Percentiles rank a stretch among this genome's conserved stretches.
Conservation (phyloP, 805 yeast genomes). For the Yarrowia divulgata region DNA sequence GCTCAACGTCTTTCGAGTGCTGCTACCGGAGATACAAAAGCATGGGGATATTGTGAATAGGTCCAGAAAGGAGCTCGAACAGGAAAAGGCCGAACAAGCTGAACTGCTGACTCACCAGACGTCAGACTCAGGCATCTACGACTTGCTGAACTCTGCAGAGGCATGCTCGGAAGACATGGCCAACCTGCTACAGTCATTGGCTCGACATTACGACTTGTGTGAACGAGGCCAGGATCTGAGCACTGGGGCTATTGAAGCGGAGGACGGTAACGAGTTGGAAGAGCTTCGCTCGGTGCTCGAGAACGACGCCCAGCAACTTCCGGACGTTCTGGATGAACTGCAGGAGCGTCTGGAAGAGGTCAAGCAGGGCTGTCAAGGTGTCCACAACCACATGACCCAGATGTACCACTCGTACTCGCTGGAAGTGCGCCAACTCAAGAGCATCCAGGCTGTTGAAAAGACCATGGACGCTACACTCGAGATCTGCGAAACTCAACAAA, state of each 20-base stretch:
- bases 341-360: constrained; percentile 20
- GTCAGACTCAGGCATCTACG: constrained; percentile 8
- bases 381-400: constrained; percentile 14
- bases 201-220: constrained; percentile 31
- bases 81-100: constrained; percentile 4
- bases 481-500: constrained; percentile 25
- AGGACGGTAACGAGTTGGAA: constrained; percentile 13
- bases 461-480: constrained; percentile 16
- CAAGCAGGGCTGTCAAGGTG: constrained; percentile 21
- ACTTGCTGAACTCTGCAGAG: constrained; percentile 20
- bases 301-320: constrained; percentile 17
- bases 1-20: constrained; percentile 3
- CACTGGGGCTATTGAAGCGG: constrained; percentile 12
- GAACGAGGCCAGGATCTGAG: constrained; percentile 20
- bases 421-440: constrained; percentile 4
- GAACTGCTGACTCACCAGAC: neutral
- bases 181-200: constrained; percentile 10
- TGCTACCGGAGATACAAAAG: constrained; percentile 18
- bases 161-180: constrained; percentile 30
- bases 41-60: constrained; percentile 20
- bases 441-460: constrained; percentile 21
- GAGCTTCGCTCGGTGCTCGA: constrained; percentile 15
- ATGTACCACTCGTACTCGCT: constrained; percentile 20
- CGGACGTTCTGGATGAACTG: constrained; percentile 17
- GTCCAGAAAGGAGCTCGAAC: constrained; percentile 23